Evolutionary conservation across 2,329 filamentous ascomycete species (phyloP).

Genomic region (Fusarium penzigii): DNA sequence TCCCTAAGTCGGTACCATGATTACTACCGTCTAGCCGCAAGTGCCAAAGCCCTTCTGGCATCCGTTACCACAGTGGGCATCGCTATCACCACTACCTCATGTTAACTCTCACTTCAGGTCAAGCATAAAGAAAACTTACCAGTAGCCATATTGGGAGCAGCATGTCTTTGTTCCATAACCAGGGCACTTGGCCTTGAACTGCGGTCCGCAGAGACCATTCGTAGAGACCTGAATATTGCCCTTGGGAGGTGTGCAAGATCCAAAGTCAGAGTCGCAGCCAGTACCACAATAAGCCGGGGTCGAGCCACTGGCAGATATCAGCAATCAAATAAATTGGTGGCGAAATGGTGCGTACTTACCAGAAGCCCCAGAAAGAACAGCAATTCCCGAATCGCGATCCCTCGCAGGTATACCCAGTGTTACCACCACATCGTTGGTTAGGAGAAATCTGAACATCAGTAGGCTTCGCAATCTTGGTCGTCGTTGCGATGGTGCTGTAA

Average conservation of each 20-base stretch:
- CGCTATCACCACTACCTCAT: conserved; percentile 28
- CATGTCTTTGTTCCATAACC: conserved; percentile 36
- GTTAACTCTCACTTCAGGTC: background rate
- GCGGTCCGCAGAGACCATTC: conserved; percentile 38
- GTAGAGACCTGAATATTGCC: conserved; percentile 32
- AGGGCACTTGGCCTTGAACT: conserved; percentile 34
- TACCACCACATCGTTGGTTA: conserved; percentile 40
- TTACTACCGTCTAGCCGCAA: background rate
- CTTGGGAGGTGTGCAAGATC: conserved; percentile 31
- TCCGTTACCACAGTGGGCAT: conserved; percentile 33
- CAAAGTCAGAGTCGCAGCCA: conserved; percentile 39
- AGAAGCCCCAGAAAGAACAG: conserved; percentile 44
- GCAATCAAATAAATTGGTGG: background rate
- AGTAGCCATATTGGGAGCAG: conserved; percentile 39
- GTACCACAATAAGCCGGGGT: conserved; percentile 38
- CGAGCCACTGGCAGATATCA: conserved; percentile 32
- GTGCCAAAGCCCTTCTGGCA: conserved; percentile 36
- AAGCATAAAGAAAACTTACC: conserved; percentile 27
- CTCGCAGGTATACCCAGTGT: conserved; percentile 37
- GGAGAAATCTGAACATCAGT: conserved; percentile 31
- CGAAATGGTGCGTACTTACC: conserved; percentile 28
- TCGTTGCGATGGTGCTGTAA: conserved; percentile 8
- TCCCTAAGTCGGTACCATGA: too few relatives aligned
- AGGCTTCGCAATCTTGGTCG: conserved; percentile 17
- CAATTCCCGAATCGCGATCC: conserved; percentile 39